Percentiles rank a stretch among this genome's conserved stretches.
phyloP scores from a whole-genome alignment of 2,329 filamentous ascomycete genomes.

The Paecilomyces variotii region DNA sequence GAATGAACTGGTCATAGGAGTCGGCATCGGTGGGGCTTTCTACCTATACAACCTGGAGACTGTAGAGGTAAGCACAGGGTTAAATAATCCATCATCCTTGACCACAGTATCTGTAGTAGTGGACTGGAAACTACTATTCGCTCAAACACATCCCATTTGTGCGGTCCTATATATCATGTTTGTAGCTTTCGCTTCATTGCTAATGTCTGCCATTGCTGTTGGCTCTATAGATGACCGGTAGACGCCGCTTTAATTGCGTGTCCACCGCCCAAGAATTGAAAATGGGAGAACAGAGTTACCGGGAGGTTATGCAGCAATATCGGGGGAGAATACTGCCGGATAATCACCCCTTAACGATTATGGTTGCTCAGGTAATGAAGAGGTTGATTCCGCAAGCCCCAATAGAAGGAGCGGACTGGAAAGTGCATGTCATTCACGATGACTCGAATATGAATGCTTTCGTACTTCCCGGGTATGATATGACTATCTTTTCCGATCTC shows the following conservation, averaged over 20 bases:
- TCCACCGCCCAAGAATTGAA: slow-evolving; percentile 37
- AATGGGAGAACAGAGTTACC: slow-evolving; percentile 37
- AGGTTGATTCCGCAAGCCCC: slow-evolving; percentile 47
- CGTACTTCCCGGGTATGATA: slow-evolving; percentile 48
- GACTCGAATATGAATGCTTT: slow-evolving; percentile 49
- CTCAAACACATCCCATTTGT: not conserved
- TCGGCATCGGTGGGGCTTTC: slow-evolving; percentile 38
- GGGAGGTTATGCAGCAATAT: slow-evolving; percentile 41
- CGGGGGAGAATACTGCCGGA: slow-evolving; percentile 41
- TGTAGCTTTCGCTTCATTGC: not conserved
- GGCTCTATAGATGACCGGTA: slow-evolving; percentile 40
- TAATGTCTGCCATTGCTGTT: not conserved
- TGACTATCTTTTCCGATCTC: not conserved
- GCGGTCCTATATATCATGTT: not conserved
- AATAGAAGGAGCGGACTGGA: slow-evolving; percentile 42
- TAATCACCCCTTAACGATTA: slow-evolving; percentile 39
- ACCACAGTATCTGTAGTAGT: not conserved
- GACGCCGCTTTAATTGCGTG: slow-evolving; percentile 53
- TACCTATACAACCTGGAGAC: slow-evolving; percentile 49
- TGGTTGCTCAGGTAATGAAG: slow-evolving; percentile 46
- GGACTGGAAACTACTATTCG: not conserved
- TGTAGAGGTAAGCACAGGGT: slow-evolving; percentile 36
- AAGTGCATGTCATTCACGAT: slow-evolving; percentile 51
- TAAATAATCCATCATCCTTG: not conserved
- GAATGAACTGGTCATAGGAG: slow-evolving; percentile 28